Base-by-base conservation (phyloP, 2,329 filamentous ascomycete species). In the Xylaria sp. region DNA sequence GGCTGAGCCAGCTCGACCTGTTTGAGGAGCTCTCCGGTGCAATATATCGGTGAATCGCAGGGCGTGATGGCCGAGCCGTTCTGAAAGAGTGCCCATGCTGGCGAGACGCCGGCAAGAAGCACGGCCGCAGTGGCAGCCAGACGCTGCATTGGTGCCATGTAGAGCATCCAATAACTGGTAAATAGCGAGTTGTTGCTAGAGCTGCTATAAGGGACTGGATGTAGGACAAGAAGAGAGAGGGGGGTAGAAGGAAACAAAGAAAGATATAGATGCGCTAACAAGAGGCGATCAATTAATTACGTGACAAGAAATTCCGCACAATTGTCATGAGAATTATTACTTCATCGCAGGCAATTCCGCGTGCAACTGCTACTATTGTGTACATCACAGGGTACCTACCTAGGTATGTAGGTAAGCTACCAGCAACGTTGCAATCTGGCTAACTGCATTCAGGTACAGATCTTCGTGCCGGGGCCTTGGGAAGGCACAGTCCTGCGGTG, bases 1-100 rank as follows among this genome's bases (percentile, higher is more conserved):
- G 89, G 89, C 28, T 81, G 82, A 2, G 90, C 90, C 10, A 91
- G 82, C 80, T 92, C 85, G 57, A 92, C 86, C 70, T 88, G 83
- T 68, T 85, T 83, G 2, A 92, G 83, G 13, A 92, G 83, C 0
- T 90, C 87, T 57, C 90, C 90, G 71, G 89, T 84, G 76, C 90
- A 92, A 79, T 92, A 92, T 23, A 92, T 82, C 18, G 88, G 86
- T 9, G 89, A 91, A 76, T 91, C 88, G 79, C 90, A 92, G 0
- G 90, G 89, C 2, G 89, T 87, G 67, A 86, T 83, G 49, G 89
- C 81, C 2, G 85, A 86, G 72, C 88, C 89, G 78, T 91, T 89
- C 72, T 82, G 81, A 78, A 88, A 91, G 23, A 91, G 78, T 13
- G 85, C 86, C 15, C 72, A 64, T 31, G 80, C 80, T 10, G 78